Evolutionary conservation across 192 early-diverging fungal species (phyloP).

Genomic region (Coemansia sp.): DNA sequence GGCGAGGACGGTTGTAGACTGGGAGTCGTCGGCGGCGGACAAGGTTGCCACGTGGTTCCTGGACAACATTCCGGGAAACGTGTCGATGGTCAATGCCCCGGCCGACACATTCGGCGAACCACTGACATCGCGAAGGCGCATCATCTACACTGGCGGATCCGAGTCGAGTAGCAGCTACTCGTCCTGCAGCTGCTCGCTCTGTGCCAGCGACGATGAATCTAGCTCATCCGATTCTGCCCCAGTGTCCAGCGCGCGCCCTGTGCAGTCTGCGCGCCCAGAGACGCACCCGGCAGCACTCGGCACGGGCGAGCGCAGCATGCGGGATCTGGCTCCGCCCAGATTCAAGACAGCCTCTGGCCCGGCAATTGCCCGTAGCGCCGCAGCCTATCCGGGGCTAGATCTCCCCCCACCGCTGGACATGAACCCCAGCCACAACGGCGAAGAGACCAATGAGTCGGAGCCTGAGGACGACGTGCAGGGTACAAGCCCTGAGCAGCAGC

Average conservation of each 20-base stretch:
- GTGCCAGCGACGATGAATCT: slow-evolving; percentile 1
- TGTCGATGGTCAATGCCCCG: slow-evolving; percentile 33
- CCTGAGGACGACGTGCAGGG: not conserved
- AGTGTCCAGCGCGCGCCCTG: no score
- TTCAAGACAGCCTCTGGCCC: no score
- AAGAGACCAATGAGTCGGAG: not conserved
- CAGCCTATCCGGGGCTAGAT: slow-evolving; percentile 6
- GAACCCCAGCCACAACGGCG: no score
- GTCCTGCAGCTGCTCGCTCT: slow-evolving; percentile 40
- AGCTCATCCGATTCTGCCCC: no score
- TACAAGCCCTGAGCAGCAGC: not conserved
- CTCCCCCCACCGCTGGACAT: slow-evolving; percentile 31
- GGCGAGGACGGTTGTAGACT: slow-evolving; percentile 37
- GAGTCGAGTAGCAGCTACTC: slow-evolving; percentile 29
- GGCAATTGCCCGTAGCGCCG: no score
- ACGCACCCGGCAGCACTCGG: no score
- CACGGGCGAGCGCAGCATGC: no score
- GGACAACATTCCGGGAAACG: slow-evolving; percentile 46
- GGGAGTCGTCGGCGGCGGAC: slow-evolving; percentile 33
- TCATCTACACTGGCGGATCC: slow-evolving; percentile 15
- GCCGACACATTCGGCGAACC: slow-evolving; percentile 30
- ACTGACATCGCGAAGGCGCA: slow-evolving; percentile 7
- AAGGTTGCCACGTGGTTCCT: slow-evolving; percentile 49
- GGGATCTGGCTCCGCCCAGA: no score
- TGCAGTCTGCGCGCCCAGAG: no score